Evolutionary conservation across 495 filamentous ascomycete species (phyloP), one percentile per base, ranked within the genome.

Genomic region (Staphylotrichum tortipilum): DNA sequence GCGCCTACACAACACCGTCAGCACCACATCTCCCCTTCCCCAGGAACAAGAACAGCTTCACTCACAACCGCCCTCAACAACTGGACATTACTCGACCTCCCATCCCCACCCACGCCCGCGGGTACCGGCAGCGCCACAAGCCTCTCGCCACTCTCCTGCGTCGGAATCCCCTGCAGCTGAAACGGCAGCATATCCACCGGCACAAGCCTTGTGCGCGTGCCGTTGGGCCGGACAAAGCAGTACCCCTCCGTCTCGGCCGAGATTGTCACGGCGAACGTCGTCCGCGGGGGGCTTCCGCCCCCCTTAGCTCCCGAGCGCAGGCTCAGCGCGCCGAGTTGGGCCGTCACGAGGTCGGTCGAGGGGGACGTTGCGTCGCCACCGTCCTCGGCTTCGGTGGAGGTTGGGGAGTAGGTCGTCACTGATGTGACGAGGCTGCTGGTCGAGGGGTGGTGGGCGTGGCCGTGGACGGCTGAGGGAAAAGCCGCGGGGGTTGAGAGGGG

Each of bases 141-240:
- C n/a, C 69, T 64, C 2, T 55, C 55, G 14, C 62, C 56, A 18
- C 50, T 50, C 52, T 68, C 53, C 1, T 48, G 3, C 11, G 66
- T 50, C 11, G 69, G 67, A 21, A 72, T 56, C 1, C 63, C 64
- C 29, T 58, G 45, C 33, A 73, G 24, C 6, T 64, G 36, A 19
- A 45, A 52, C 0, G 80, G 80, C 4, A 87, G 63, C 64, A 85
- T 77, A 55, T 88, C 85, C 0, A 79, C 72, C 0, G 82, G 78
- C 30, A 88, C 66, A 10, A 89, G 69, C 0, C 81, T 79, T 11
- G 81, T 83, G 47, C 77, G 66, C 14, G 59, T 64, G 41, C 81
- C 81, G 52, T 80, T 70, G 14, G 74, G 72, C 28, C 83, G 77
- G 30, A 74, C 63, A 45, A 76, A 74, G 58, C 78, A 83, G 62